Evolutionary conservation across 495 filamentous ascomycete genomes (phyloP), one percentile per base, ranked within the genome.

Genomic region (Lentithecium fluviatile): DNA sequence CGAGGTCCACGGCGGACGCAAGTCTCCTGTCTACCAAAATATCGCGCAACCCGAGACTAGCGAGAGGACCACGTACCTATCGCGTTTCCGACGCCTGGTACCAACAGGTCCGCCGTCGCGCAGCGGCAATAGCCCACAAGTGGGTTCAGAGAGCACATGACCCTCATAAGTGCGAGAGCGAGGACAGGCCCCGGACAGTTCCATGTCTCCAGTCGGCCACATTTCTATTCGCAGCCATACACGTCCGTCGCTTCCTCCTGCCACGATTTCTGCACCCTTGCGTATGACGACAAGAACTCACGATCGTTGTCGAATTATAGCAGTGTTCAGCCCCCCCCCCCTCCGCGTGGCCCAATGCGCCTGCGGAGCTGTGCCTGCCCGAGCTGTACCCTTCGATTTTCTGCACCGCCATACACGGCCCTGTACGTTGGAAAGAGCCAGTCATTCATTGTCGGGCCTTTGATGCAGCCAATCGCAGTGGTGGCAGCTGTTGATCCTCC

Each of bases 101-200:
- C 51, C 58, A 42, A 55, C 50, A 62, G 51, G 50, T 23, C 38
- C 58, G 42, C 36, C 49, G 50, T 46, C 45, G 43, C 52, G 58
- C 42, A 42, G 40, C 43, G 49, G 58, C 21, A 51, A 47, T 49
- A 58, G 56, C 43, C n/a, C 32, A 32, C 23, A 3, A 25, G 24
- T 49, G 11, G 46, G 46, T 24, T 24, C 13, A 25, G 24, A 25
- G 5, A 13, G 40, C 60, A 58, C 60, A 52, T 64, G 60, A 64
- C 60, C 54, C 24, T 32, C 23, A 25, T 4, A 45, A 21, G 2
- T 53, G n/a, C n/a, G n/a, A n/a, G n/a, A n/a, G n/a, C n/a, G n/a
- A n/a, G n/a, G n/a, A n/a, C n/a, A n/a, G n/a, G n/a, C n/a, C n/a
- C n/a, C n/a, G 58, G 19, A 23, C 52, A 23, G 38, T 29, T 53